Evolutionary conservation across 306 rosid species (phyloP), one percentile per base, ranked within the genome.

Genomic region (Nissolia schottii): DNA sequence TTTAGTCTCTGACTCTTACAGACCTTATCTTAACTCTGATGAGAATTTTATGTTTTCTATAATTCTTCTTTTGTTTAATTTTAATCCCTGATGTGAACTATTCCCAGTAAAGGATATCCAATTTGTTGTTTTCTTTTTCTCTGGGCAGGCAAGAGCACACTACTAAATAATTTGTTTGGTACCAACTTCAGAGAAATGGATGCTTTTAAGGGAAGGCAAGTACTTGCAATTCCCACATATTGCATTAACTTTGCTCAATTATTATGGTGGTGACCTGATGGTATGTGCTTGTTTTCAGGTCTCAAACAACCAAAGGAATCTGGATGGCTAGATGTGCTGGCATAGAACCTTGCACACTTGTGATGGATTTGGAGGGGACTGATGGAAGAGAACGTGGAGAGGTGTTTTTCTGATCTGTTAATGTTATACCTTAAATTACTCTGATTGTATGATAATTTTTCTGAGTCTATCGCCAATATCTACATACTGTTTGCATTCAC

Each of bases 361-460:
- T 89, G 57, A 91, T 95, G 99, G 99, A 95, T 84, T 85, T 95
- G 82, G 99, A 92, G 88, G 99, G 99, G 68, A 91, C 99, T 18
- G 99, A 95, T 84, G 99, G 99, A 80, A 86, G 99, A 81, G 99
- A 95, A 81, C 92, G 99, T n/a, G 99, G 99, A 84, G 99, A 95
- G 99, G 99, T 95, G 83, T 73, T 37, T 18, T 71, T 66, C 68
- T 3, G 49, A 22, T 40, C 29, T 27, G 28, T 19, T 40, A 65
- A 63, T 27, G 43, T 27, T 40, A 65, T 59, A 53, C 71, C 60
- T 51, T 62, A 29, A 68, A 24, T 54, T 56, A 41, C 41, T 58
- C 77, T 37, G n/a, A 22, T 64, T 28, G 31, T 73, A 40, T 28
- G 67, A 24, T 74, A n/a, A 45, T 28, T 35, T 13, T 31, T 45